Evolutionary conservation across 2,329 filamentous ascomycete genomes (phyloP).

Genomic region (Boeremia exigua): DNA sequence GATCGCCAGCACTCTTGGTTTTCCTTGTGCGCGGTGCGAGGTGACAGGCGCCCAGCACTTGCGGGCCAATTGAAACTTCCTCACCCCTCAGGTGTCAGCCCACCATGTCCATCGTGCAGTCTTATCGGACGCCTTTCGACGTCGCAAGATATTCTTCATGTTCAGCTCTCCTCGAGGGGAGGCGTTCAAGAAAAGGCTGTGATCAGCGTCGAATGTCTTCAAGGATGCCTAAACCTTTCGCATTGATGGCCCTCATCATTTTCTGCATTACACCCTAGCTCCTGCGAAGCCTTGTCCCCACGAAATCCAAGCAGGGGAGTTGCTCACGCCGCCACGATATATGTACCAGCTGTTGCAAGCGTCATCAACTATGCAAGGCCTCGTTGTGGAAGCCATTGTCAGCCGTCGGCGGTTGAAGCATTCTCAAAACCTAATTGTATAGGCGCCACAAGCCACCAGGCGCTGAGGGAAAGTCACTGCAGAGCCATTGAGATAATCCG

Average conservation of each 20-base stretch:
- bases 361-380: slow-evolving; percentile 17
- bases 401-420: neutral
- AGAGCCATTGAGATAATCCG: neutral
- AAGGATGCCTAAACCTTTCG: no score
- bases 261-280: neutral
- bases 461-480: neutral
- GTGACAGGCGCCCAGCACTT: slow-evolving; percentile 14
- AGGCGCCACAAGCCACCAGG: neutral
- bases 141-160: neutral
- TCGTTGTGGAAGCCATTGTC: neutral
- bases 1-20: slow-evolving; percentile 3
- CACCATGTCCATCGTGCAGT: slow-evolving; percentile 4
- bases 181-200: neutral
- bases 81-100: slow-evolving; percentile 11
- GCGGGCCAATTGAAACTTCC: slow-evolving; percentile 12
- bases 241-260: neutral
- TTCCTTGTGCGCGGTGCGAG: slow-evolving; percentile 3
- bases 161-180: neutral
- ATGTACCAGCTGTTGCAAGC: slow-evolving; percentile 12
- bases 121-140: slow-evolving; percentile 6
- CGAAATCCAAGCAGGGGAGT: slow-evolving; percentile 1
- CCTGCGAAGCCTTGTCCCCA: slow-evolving; percentile 1
- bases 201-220: neutral
- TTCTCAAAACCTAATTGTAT: neutral
- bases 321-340: slow-evolving; percentile 3